Conservation (phyloP, 2,329 filamentous ascomycete genomes). For the Monosporascus sp. region DNA sequence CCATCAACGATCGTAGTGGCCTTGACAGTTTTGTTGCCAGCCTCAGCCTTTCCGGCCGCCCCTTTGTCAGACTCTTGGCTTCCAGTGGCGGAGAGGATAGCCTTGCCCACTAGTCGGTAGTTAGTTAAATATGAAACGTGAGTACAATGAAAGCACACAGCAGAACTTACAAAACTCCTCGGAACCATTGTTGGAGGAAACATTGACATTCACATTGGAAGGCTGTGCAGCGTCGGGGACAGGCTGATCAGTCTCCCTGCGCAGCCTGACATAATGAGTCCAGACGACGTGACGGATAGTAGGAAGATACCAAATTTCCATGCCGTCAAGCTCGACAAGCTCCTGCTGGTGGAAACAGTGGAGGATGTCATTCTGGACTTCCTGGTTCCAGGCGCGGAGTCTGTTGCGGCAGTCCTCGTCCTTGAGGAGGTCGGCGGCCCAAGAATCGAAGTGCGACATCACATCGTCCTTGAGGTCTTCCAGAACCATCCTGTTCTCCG, state of each 20-base stretch:
- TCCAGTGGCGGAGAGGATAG: neutral
- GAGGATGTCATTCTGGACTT: slow-evolving; percentile 9
- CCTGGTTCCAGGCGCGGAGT: slow-evolving; percentile 13
- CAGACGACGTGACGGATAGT: slow-evolving; percentile 11
- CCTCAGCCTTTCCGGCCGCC: neutral
- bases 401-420: slow-evolving; percentile 4
- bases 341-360: slow-evolving; percentile 9
- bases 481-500: slow-evolving; percentile 33
- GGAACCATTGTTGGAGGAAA: neutral
- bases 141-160: no score
- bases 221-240: neutral
- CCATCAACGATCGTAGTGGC: slow-evolving; percentile 16
- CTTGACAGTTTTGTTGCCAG: slow-evolving; percentile 6
- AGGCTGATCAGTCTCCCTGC: neutral
- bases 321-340: slow-evolving; percentile 6
- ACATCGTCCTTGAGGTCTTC: slow-evolving; percentile 21
- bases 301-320: slow-evolving; percentile 9
- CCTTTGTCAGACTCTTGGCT: neutral
- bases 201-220: neutral
- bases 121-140: neutral
- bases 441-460: slow-evolving; percentile 10
- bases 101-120: neutral
- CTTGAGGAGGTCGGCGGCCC: slow-evolving; percentile 8
- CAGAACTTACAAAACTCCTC: no score
- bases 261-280: slow-evolving; percentile 7